Base-by-base conservation (phyloP, 1,284 basidiomycete genomes). In the Inonotus obliquus region DNA sequence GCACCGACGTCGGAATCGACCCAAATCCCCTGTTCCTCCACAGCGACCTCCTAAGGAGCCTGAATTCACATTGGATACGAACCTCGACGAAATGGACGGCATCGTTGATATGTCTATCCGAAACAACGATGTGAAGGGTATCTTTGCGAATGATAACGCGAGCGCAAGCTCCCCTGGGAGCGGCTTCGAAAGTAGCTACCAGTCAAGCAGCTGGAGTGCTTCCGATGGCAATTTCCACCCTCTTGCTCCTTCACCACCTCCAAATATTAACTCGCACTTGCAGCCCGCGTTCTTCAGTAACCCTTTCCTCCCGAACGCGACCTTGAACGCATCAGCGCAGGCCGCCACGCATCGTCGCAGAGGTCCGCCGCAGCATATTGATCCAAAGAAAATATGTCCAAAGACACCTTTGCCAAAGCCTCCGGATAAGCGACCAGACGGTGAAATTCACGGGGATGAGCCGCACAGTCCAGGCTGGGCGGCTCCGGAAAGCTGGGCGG, bases 21-120 rank as follows among this genome's bases (percentile, higher is more conserved):
- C 71, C 9, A 75, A 73, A 66, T 71, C 67, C 57, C 71, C 72
- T 14, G 65, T 62, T 2, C 65, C 65, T 0, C 68, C 65, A 4
- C 66, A 72, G 2, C 27, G 57, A n/a, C 57, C 64, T 9, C 44
- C 65, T 25, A 66, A 69, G 37, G 66, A 69, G 25, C 60, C 61
- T 4, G 65, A 67, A 32, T 77, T 83, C 67, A 78, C 77, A 21
- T 80, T 94, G 41, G 92, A 96, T 73, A 88, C 86, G 54, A 85
- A 96, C 66, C 77, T 96, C 47, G 82, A 89, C 35, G 79, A 86
- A 62, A 92, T 97, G 81, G 89, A 91, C 54, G 94, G 91, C 32
- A 92, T 96, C 70, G 79, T 96, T 66, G 80, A 93, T 72, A 73
- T 76, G 19, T 76, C 66, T 13, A 72, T 69, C 21, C 74, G 72